Base-by-base conservation (phyloP, 2,329 filamentous ascomycete genomes). In the Hirsutella rhossiliensis region DNA sequence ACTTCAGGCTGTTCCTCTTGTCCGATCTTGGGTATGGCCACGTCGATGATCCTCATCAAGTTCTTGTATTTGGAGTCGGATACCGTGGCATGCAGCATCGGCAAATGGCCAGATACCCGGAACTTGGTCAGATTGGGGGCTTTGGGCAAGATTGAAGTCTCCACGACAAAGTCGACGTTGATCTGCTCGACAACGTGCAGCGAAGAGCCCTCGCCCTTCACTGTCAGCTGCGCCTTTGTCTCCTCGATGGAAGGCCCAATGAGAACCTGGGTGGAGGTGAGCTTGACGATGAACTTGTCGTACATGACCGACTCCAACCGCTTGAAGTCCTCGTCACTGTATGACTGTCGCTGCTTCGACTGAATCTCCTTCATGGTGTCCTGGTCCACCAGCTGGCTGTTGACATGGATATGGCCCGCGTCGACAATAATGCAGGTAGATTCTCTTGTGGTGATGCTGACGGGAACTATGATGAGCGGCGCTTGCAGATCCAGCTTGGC, bases 21-120 rank as follows among this genome's bases (percentile, higher is more conserved):
- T 15, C 72, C 68, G 23, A 97, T 82, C 48, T 84, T 89, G 1
- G 92, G 94, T 47, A 98, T 86, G 0, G 92, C 89, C 45, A 95
- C 88, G 47, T 98, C 90, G 48, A 98, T 90, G 38, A 98, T 73
- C 54, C 81, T 89, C 92, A 99, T 98, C 47, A 98, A 63, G 39
- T 80, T 89, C 67, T 97, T 98, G 69, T 98, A 98, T 61, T 98
- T 98, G 32, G 80, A 80, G 55, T 99, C 94, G 0, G 92, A 97
- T 32, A 94, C 82, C 0, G 85, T 86, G 11, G 86, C 92, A 60
- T 97, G 90, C 1, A 99, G 72, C 43, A 97, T 81, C 1, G 94
- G 92, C 43, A 99, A 71, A 54, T 94, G 87, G 2, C 92, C 92
- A 1, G 88, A 94, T 30, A 99, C 79, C 48, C 87, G 84, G 52